Conservation (phyloP, 208 protist species). For the Acanthamoeba healyi region DNA sequence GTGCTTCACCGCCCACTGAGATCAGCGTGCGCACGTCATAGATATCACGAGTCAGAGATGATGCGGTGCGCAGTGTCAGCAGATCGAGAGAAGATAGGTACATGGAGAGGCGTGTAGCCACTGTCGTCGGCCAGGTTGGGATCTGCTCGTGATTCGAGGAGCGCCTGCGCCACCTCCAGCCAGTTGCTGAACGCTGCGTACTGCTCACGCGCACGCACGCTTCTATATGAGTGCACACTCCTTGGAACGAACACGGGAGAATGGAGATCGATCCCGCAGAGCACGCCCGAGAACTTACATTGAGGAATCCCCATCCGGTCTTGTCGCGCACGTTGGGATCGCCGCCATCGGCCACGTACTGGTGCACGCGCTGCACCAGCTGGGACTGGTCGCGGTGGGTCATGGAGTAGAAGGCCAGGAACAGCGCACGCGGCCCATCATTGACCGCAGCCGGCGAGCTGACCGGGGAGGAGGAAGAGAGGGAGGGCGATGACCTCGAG, state of each 20-base stretch:
- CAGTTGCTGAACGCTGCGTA: constrained; percentile 57
- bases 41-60: not conserved
- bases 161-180: constrained; percentile 24
- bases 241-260: too few relatives aligned
- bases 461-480: not conserved
- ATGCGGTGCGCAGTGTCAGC: not conserved
- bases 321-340: constrained; percentile 54
- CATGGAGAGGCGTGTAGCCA: constrained; percentile 41
- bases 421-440: not conserved
- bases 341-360: constrained; percentile 24
- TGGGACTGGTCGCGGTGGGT: constrained; percentile 1
- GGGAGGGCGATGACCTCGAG: not conserved
- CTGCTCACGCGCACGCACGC: not conserved
- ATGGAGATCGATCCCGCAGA: too few relatives aligned
- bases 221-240: too few relatives aligned
- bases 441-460: not conserved
- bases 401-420: constrained; percentile 34
- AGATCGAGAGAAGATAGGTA: not conserved
- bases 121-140: constrained; percentile 43
- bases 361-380: not conserved
- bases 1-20: constrained; percentile 54
- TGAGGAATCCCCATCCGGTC: constrained; percentile 42
- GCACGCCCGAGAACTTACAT: constrained; percentile 6
- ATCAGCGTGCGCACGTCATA: too few relatives aligned
- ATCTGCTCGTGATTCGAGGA: constrained; percentile 10